phyloP scores from a whole-genome alignment of 2,329 filamentous ascomycete genomes.

The Magnaporthiopsis poae region DNA sequence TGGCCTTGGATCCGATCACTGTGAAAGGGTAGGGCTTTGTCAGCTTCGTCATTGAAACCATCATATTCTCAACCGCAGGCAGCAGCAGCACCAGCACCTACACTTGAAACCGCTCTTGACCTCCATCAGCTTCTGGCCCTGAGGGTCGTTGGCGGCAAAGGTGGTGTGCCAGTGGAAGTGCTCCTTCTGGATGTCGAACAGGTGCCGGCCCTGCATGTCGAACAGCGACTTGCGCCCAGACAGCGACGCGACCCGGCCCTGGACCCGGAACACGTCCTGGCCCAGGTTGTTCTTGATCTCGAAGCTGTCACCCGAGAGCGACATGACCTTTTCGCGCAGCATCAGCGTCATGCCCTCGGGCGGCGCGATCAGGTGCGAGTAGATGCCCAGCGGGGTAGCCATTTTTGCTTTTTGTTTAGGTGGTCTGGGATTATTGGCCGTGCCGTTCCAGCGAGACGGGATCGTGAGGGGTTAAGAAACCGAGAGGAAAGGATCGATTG shows the following conservation, averaged over 20 bases:
- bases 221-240: conserved; percentile 45
- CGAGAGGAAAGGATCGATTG: too few species aligned
- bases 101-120: conserved; percentile 45
- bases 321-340: conserved; percentile 52
- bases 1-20: conserved; percentile 47
- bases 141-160: conserved; percentile 37
- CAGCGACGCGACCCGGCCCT: conserved; percentile 44
- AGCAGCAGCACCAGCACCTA: conserved; percentile 35
- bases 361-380: not conserved
- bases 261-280: conserved; percentile 42
- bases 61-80: too few species aligned
- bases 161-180: conserved; percentile 39
- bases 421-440: not conserved
- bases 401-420: not conserved
- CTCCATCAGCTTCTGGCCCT: conserved; percentile 39
- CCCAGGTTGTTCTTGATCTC: conserved; percentile 48
- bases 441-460: not conserved
- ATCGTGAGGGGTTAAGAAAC: not conserved
- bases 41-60: too few species aligned
- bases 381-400: not conserved
- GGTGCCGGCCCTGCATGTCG: conserved; percentile 41
- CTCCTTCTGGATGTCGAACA: conserved; percentile 51
- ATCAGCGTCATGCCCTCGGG: conserved; percentile 31
- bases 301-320: conserved; percentile 54
- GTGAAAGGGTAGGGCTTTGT: not conserved